Base-by-base conservation (phyloP, 2,329 filamentous ascomycete species). In the Triangularia verruculosa region DNA sequence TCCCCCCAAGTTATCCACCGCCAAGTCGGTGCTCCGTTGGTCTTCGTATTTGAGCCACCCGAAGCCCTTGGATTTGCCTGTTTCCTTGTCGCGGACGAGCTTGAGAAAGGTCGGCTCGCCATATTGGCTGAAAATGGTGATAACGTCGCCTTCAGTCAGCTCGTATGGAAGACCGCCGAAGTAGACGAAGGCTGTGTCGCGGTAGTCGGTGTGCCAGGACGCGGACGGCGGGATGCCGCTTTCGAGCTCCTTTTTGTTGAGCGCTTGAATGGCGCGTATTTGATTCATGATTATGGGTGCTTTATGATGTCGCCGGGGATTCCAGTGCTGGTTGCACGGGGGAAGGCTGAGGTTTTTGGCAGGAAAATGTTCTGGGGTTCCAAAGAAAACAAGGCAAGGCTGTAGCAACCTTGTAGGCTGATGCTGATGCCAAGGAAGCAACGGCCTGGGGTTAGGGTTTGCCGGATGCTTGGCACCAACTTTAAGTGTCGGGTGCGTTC, bases 1-100 rank as follows among this genome's bases (percentile, higher is more conserved):
- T 30, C 95, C 95, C 43, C 93, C 91, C 4, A 99, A 80, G 75
- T 99, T 99, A 78, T 99, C 95, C 9, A 99, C 96, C 0, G 96
- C 95, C 51, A 99, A 80, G 77, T 98, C 94, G 66, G 92, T 96
- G 78, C 93, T 97, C 70, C 94, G 85, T 80, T 99, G 95, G 77
- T 99, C 94, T 75, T 99, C 95, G 77, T 98, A 99, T 75, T 99
- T 99, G 64, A 99, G 83, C 83, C 96, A 99, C 2, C 90, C 93
- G 74, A 98, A 99, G 0, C 95, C 95, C 69, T 90, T 90, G 66
- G 91, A 96, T 78, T 97, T 97, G 66, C 95, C 95, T 0, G 93
- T 96, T 75, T 98, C 96, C 74, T 95, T 95, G 82, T 99, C 95
- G 72, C 95, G 92, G 56, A 90, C 88, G 12, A 99, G 86, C 72